Percentiles rank a stretch among this genome's conserved stretches.
phyloP scores from a whole-genome alignment of 257 asterid genomes.

The Rhazya stricta region DNA sequence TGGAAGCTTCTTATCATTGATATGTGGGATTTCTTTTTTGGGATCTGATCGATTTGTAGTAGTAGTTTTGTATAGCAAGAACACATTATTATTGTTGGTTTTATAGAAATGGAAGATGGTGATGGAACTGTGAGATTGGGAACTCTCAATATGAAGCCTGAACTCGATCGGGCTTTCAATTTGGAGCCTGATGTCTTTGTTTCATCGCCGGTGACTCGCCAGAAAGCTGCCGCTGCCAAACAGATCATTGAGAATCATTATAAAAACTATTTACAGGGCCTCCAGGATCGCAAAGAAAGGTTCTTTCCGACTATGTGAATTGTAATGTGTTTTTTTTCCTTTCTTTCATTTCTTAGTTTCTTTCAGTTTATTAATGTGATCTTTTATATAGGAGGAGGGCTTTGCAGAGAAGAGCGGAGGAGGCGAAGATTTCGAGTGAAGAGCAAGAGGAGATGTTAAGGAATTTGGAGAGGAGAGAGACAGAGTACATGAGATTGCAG shows the following conservation, averaged over 20 bases:
- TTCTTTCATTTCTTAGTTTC: neutral
- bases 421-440: conserved; percentile 73
- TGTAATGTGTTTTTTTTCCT: neutral
- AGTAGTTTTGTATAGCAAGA: too few relatives aligned
- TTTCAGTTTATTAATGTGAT: neutral
- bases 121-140: conserved; percentile 50
- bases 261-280: conserved; percentile 79
- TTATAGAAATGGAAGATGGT: conserved; percentile 41
- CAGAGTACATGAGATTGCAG: conserved; percentile 95
- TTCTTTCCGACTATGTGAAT: conserved; percentile 5
- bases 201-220: conserved; percentile 91
- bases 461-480: conserved; percentile 88
- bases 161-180: conserved; percentile 35
- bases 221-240: conserved; percentile 93
- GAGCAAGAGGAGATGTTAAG: conserved; percentile 84
- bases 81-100: neutral
- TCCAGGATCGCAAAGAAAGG: conserved; percentile 97
- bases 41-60: conserved; percentile 27
- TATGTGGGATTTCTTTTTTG: neutral
- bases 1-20: conserved; percentile 7
- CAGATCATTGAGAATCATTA: conserved; percentile 94
- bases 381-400: conserved; percentile 64
- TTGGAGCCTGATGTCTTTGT: conserved; percentile 72
- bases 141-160: conserved; percentile 37
- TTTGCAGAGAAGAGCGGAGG: conserved; percentile 83